Base-by-base conservation (phyloP, 2,329 filamentous ascomycete genomes). In the Pseudonectria buxi region DNA sequence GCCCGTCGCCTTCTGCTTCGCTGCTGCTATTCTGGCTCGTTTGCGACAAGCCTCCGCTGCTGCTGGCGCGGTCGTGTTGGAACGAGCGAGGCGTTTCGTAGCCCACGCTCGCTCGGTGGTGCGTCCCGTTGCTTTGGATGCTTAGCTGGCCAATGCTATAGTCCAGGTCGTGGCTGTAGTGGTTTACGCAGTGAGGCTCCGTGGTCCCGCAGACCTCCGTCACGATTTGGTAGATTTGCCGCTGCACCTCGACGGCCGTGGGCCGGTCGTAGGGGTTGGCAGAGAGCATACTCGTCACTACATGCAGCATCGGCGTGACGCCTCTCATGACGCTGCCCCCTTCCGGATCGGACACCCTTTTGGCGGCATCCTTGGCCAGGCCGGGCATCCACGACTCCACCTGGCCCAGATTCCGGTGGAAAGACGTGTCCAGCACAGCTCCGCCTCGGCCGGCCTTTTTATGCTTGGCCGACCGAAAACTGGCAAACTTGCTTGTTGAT, bases 341-440 rank as follows among this genome's bases (percentile, higher is more conserved):
- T 14, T 63, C 60, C 25, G 49, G 53, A 18, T 53, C 51, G 3
- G 56, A 51, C 5, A 51, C 58, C 47, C 71, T 69, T 48, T 68
- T 72, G 42, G 47, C 56, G 33, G 74, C 76, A n/a, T 81, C 75
- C 39, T 75, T 74, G 24, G 75, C 73, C 4, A 86, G 61, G 3
- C 59, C 60, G 1, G 64, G 62, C 64, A 85, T 81, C 83, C 83
- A 88, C 11, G 67, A 68, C 43, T 82, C 74, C 3, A 86, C 71
- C 55, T 83, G 81, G 12, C 74, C 71, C 1, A 82, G 64, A 47
- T 86, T 85, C 44, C 74, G 74, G 57, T 87, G 83, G 56, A 84
- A 88, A 1, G 80, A 84, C 1, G 80, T 72, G 58, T 87, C 83
- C 7, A 72, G 69, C 2, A 81, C 71, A 6, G 76, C 78, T 10